Conservation (phyloP, 495 filamentous ascomycete species). For the Xylaria acuta region DNA sequence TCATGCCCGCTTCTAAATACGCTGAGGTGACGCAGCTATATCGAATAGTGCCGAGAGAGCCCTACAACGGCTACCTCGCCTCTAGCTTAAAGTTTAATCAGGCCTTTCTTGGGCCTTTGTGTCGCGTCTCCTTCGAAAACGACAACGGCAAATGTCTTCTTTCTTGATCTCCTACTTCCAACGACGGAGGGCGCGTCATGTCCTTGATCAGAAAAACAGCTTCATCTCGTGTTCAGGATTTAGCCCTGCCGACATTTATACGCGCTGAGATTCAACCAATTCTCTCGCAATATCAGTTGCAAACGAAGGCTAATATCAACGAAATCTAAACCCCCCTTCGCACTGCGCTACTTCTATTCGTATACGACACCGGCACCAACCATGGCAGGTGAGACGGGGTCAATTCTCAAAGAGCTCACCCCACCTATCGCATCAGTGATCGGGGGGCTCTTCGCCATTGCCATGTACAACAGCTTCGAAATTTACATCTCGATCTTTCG, state of each 20-base stretch:
- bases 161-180: neutral
- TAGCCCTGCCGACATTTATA: neutral
- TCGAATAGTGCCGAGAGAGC: too few species aligned
- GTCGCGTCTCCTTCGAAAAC: neutral
- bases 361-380: neutral
- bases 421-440: constrained; percentile 22
- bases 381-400: constrained; percentile 20
- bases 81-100: constrained; percentile 8
- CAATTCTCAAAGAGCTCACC: neutral
- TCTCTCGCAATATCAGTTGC: constrained; percentile 7
- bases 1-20: neutral
- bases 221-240: neutral
- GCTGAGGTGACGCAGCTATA: neutral
- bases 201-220: neutral
- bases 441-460: constrained; percentile 38
- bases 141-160: neutral
- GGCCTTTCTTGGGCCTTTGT: neutral
- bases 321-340: too few species aligned
- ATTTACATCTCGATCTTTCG: constrained; percentile 56
- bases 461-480: constrained; percentile 51
- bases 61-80: neutral
- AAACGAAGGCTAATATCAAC: neutral
- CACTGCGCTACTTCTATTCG: neutral
- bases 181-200: neutral
- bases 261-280: neutral